Evolutionary conservation across 768 basidiomycete genomes (phyloP), one percentile per base, ranked within the genome.

Genomic region (Russula sp.): DNA sequence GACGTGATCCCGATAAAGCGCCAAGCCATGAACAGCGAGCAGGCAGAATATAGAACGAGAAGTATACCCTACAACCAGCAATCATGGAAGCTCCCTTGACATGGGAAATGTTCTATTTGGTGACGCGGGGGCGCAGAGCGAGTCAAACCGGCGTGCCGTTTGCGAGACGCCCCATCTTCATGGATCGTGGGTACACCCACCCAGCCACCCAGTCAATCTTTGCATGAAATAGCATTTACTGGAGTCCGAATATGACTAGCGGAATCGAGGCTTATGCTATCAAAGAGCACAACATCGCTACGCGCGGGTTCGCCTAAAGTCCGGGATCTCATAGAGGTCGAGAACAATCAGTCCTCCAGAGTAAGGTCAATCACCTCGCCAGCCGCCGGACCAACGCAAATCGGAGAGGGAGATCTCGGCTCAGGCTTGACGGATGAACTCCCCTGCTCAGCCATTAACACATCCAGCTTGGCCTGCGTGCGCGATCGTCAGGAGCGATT

Each of bases 351-450:
- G 37, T 39, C 47, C 0, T 58, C 57, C 22, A 58, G 22, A 39
- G 57, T 58, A 22, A 49, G 57, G 47, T 58, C 57, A 16, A 58
- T 44, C 48, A 52, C 58, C 39, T 32, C 58, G 14, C 58, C 31
- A 5, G 49, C 16, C 2, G 39, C 35, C 8, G n/a, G 27, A 9
- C 39, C 18, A 11, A 52, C 31, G 22, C 18, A 22, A n/a, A 49
- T 39, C 10, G 35, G 57, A 10, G 58, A 59, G 18, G 39, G 58
- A 10, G 58, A 44, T 22, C 58, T 59, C 50, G 31, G 48, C 35
- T 59, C 58, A 10, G 18, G 58, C 50, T 52, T 59, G 18, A 32
- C 49, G 7, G 39, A 16, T 39, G 57, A 14, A 20, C 35, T 20
- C 8, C 50, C 49, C 20, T 42, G 50, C n/a, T 59, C 49, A 20